phyloP scores from a whole-genome alignment of 192 early-diverging fungal genomes.

The Podila verticillata region DNA sequence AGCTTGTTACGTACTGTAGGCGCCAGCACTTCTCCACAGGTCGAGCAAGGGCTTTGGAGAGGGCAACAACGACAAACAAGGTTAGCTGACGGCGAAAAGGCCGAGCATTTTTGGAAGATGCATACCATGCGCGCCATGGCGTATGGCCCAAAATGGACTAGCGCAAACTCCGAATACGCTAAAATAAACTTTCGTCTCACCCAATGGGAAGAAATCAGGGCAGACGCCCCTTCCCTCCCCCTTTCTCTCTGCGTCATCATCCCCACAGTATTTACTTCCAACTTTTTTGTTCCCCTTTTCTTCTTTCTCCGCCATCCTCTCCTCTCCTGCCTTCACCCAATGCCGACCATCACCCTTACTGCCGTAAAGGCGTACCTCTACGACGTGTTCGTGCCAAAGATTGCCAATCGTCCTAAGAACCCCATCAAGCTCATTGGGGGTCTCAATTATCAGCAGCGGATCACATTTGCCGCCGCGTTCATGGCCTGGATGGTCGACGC shows the following conservation, averaged over 20 bases:
- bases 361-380: neutral
- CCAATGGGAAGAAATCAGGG: no score
- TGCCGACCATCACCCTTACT: neutral
- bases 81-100: no score
- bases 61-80: no score
- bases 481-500: slow-evolving; percentile 81
- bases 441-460: slow-evolving; percentile 1
- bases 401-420: neutral
- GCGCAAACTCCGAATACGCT: no score
- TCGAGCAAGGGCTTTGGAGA: no score
- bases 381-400: slow-evolving; percentile 2
- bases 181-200: no score
- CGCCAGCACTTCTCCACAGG: no score
- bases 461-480: slow-evolving; percentile 51
- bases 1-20: no score
- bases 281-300: neutral
- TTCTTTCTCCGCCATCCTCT: neutral
- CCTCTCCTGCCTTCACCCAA: neutral
- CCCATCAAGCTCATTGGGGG: neutral
- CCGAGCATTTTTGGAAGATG: no score
- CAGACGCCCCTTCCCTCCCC: neutral
- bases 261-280: neutral
- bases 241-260: neutral
- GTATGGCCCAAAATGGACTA: no score
- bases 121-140: no score